Evolutionary conservation across 306 rosid genomes (phyloP).

Genomic region (Cicer arietinum): DNA sequence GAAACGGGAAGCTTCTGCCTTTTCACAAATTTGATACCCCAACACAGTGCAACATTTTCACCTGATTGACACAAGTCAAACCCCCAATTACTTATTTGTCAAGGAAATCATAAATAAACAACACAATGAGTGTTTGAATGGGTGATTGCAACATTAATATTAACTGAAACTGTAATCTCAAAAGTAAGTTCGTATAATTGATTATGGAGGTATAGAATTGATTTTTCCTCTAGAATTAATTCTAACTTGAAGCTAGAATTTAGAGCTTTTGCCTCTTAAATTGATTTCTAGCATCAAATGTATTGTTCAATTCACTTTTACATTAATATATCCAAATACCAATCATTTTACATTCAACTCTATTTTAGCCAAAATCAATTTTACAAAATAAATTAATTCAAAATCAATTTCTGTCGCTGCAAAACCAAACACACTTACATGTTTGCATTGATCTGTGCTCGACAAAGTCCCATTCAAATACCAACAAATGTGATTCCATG

Average conservation of each 20-base stretch:
- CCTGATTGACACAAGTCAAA: slow-evolving; percentile 48
- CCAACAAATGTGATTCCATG: not conserved
- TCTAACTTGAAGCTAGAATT: no score
- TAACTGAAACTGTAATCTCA: not conserved
- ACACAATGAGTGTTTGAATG: not conserved
- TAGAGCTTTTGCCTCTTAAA: no score
- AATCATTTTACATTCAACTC: no score
- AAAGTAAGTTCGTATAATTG: not conserved
- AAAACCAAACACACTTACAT: not conserved
- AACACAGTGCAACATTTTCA: slow-evolving; percentile 34
- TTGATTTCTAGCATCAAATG: no score
- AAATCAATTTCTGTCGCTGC: no score
- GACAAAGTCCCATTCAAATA: not conserved
- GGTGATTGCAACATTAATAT: not conserved
- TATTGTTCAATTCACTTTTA: no score
- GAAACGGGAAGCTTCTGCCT: slow-evolving; percentile 9
- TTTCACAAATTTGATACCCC: slow-evolving; percentile 41
- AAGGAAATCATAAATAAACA: slow-evolving; percentile 9
- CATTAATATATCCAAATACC: no score
- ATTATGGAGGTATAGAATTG: no score
- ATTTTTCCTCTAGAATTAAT: no score
- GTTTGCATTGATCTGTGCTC: not conserved
- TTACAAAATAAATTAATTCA: no score
- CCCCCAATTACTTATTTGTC: slow-evolving; percentile 24
- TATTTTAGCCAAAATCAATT: no score